Percentiles rank a stretch among this genome's conserved stretches.
phyloP scores from a whole-genome alignment of 352 stramenopile species.

The Pythium chondricola region DNA sequence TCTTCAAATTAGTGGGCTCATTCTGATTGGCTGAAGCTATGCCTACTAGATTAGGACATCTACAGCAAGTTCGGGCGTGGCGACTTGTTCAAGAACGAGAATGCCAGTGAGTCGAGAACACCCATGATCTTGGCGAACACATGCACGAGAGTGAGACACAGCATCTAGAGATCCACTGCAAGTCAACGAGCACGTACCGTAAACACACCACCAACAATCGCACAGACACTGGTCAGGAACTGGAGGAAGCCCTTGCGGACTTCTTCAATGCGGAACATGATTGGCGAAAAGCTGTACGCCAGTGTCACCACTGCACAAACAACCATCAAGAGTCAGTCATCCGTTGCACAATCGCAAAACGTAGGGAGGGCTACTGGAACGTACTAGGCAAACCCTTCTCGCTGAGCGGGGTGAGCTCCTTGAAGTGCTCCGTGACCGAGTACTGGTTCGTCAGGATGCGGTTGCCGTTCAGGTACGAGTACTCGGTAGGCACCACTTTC shows the following conservation, averaged over 20 bases:
- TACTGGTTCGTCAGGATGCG: constrained; percentile 96
- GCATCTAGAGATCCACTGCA: not conserved
- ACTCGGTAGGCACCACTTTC: constrained; percentile 95
- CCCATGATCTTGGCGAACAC: constrained; percentile 25
- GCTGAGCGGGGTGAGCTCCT: constrained; percentile 77
- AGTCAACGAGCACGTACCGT: constrained; percentile 39
- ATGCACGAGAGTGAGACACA: too few species aligned
- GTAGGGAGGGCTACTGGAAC: constrained; percentile 13
- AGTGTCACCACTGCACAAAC: constrained; percentile 93
- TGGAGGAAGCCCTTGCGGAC: constrained; percentile 83
- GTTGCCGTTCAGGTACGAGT: constrained; percentile 84
- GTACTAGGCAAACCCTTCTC: constrained; percentile 80
- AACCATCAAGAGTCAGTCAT: constrained; percentile 1
- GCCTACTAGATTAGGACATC: not conserved
- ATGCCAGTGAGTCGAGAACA: constrained; percentile 26
- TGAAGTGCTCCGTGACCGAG: constrained; percentile 96
- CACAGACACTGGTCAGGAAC: constrained; percentile 91
- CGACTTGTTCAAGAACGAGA: constrained; percentile 22
- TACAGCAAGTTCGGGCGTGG: constrained; percentile 18
- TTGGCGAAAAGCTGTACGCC: constrained; percentile 95
- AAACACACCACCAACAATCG: constrained; percentile 90
- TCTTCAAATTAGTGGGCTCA: too few species aligned
- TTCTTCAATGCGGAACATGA: constrained; percentile 95
- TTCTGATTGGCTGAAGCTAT: constrained; percentile 23
- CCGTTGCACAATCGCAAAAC: too few species aligned